Evolutionary conservation across 1,284 basidiomycete genomes (phyloP).

Genomic region (Melampsora abietis-canadensis): DNA sequence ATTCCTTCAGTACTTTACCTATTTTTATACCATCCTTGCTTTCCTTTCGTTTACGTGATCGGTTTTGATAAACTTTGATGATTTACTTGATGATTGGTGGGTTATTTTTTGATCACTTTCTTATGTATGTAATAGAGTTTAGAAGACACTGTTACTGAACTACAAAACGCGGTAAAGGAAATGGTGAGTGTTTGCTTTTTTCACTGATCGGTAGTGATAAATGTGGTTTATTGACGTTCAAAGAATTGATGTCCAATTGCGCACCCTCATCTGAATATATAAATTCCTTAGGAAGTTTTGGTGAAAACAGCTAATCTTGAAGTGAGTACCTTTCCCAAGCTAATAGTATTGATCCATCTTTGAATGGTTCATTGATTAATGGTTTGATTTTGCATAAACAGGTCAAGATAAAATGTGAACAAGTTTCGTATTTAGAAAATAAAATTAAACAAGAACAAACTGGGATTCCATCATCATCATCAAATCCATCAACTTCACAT

Average conservation of each 20-base stretch:
- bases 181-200: conserved; percentile 14
- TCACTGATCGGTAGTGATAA: too few relatives aligned
- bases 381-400: neutral
- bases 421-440: conserved; percentile 4
- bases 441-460: conserved; percentile 6
- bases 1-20: neutral
- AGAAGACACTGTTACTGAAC: conserved; percentile 27
- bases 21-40: neutral
- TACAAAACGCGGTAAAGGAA: conserved; percentile 23
- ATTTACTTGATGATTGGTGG: neutral
- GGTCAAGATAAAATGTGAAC: conserved; percentile 20
- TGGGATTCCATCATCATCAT: neutral
- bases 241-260: too few relatives aligned
- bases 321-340: neutral
- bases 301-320: conserved; percentile 32
- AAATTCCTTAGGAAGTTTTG: conserved; percentile 4
- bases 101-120: neutral
- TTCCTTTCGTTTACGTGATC: neutral
- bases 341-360: neutral
- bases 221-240: too few relatives aligned
- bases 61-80: neutral
- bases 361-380: neutral
- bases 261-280: neutral
- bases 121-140: conserved; percentile 27
- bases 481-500: conserved; percentile 14